phyloP scores from a whole-genome alignment of 257 asterid species.

The Osmanthus fragrans region DNA sequence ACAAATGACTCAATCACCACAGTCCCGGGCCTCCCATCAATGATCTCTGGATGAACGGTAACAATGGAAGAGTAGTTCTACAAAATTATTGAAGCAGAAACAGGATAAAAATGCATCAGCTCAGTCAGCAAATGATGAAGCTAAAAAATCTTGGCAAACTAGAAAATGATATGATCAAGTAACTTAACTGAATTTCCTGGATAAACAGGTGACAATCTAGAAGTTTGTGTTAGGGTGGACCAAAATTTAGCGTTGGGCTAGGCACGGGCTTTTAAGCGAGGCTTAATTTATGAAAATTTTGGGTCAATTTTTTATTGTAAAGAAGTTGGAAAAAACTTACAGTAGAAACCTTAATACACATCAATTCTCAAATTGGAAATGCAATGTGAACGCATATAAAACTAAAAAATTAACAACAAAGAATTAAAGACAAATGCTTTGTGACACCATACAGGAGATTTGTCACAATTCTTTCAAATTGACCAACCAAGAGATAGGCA shows the following conservation, averaged over 20 bases:
- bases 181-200: neutral
- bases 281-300: too few relatives aligned
- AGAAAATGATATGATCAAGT: neutral
- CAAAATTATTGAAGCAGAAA: slow-evolving; percentile 17
- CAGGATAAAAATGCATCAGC: neutral
- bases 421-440: neutral
- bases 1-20: slow-evolving; percentile 82
- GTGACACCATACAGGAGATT: neutral
- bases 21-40: slow-evolving; percentile 83
- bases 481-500: neutral
- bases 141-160: neutral
- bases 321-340: too few relatives aligned
- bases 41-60: slow-evolving; percentile 74
- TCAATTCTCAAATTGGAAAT: slow-evolving; percentile 2
- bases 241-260: too few relatives aligned
- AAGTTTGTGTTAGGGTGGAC: too few relatives aligned
- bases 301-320: too few relatives aligned
- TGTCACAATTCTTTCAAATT: neutral
- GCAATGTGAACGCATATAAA: too few relatives aligned
- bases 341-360: neutral
- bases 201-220: too few relatives aligned
- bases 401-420: neutral
- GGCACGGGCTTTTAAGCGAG: too few relatives aligned
- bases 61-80: slow-evolving; percentile 82
- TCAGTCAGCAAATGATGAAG: neutral